Evolutionary conservation across 2,329 filamentous ascomycete genomes (phyloP), one percentile per base, ranked within the genome.

Genomic region (Fusarium tupiense): DNA sequence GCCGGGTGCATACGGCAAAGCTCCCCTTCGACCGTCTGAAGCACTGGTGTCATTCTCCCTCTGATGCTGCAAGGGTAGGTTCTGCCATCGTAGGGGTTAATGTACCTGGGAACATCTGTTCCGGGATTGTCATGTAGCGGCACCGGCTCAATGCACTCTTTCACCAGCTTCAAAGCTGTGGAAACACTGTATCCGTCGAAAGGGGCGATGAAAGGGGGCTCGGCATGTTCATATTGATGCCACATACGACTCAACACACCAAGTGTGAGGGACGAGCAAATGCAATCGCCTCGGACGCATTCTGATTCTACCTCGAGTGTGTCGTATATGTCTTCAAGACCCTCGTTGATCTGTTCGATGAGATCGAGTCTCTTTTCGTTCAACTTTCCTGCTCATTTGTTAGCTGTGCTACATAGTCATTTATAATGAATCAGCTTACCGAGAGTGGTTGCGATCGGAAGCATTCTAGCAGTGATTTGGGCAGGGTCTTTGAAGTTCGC

Each of bases 231-330:
- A 11, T 43, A 4, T n/a, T 43, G 41, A 14, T 43, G 22, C 5
- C 6, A 4, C 41, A 43, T 43, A 0, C 3, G 41, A 43, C 0
- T 6, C 3, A 43, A 43, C 9, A n/a, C 41, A 43, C 41, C 41
- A 24, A 43, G 41, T 10, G 41, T 24, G 41, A 43, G 22, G 0
- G 41, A 43, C 9, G 41, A 24, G 41, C 41, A 43, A 24, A 43
- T 0, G 4, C 14, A 0, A n/a, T 43, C 3, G 41, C 41, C 7
- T 17, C 1, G 41, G 41, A 43, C 14, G 3, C 41, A 43, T 7
- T 0, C 41, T 24, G 41, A 11, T n/a, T n/a, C 41, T 43, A 31
- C 29, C 10, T 31, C 29, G 22, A 43, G 41, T 11, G 22, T 7
- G 3, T 43, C 5, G 22, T 17, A 2, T 11, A 43, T 0, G 22